A percentile compares a stretch with the other conserved stretches of the same genome.
Evolutionary conservation across 2,329 filamentous ascomycete genomes (phyloP).

Genomic region (Fonsecaea monophora): DNA sequence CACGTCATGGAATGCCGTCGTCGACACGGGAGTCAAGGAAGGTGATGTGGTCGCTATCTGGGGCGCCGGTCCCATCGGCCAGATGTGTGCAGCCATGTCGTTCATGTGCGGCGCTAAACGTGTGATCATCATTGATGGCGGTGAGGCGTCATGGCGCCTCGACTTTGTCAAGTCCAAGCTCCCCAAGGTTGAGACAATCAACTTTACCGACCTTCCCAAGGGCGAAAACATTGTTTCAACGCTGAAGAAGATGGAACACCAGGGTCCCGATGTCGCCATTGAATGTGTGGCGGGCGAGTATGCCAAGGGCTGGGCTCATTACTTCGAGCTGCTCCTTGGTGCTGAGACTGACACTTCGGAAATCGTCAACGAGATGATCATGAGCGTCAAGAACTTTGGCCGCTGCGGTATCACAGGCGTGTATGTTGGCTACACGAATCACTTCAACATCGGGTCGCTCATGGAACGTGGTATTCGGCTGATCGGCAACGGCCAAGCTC

Average conservation of each 20-base stretch:
- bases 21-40: conserved; percentile 80
- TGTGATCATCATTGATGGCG: conserved; percentile 80
- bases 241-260: conserved; percentile 75
- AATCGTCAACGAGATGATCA: conserved; percentile 62
- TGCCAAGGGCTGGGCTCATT: conserved; percentile 67
- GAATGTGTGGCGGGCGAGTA: conserved; percentile 72
- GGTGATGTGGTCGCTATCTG: conserved; percentile 81
- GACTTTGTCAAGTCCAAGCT: conserved; percentile 71
- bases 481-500: conserved; percentile 72
- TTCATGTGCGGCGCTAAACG: conserved; percentile 74
- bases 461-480: conserved; percentile 88
- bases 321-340: conserved; percentile 66
- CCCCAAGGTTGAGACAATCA: conserved; percentile 70
- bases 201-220: conserved; percentile 70
- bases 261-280: conserved; percentile 76
- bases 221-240: conserved; percentile 71
- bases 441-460: conserved; percentile 81
- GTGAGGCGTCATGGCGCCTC: conserved; percentile 66
- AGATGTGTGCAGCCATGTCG: conserved; percentile 73
- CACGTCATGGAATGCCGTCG: conserved; percentile 81
- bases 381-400: conserved; percentile 62
- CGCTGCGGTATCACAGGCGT: conserved; percentile 78
- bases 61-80: conserved; percentile 86
- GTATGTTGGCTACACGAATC: conserved; percentile 72
- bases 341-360: conserved; percentile 83